Percentiles rank a stretch among this genome's conserved stretches.
phyloP scores from a whole-genome alignment of 345 rosid species.

The Mangifera indica region DNA sequence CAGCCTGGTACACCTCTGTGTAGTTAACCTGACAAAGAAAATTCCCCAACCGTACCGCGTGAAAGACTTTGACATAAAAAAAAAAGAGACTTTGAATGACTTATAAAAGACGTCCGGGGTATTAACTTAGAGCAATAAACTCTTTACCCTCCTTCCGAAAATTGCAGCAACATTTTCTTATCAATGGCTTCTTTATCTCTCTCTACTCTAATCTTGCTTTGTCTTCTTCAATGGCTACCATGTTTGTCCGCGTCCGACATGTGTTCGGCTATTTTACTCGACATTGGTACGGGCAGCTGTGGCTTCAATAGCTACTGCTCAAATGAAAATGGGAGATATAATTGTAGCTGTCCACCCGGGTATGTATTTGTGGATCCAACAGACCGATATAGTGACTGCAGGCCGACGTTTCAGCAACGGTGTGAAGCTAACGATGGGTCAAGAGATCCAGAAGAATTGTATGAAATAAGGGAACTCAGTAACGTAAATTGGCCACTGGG shows the following conservation, averaged over 20 bases:
- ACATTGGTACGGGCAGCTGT: conserved; percentile 21
- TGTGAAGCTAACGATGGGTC: conserved; percentile 19
- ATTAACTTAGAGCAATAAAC: background rate
- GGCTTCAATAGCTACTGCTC: conserved; percentile 32
- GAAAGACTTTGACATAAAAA: too few species aligned
- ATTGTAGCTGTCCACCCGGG: conserved; percentile 26
- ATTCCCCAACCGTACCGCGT: too few species aligned
- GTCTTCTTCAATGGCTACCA: background rate
- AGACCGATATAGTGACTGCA: conserved; percentile 14
- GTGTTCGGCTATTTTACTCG: background rate
- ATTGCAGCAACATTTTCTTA: background rate
- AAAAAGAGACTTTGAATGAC: too few species aligned
- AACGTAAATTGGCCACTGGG: conserved; percentile 8
- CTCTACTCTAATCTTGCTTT: conserved; percentile 4
- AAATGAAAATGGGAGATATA: conserved; percentile 13
- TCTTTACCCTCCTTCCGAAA: background rate
- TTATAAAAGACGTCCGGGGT: too few species aligned
- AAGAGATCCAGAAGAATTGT: conserved; percentile 20
- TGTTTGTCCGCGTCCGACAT: conserved; percentile 13
- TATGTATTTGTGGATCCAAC: conserved; percentile 18
- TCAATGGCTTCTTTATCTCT: conserved; percentile 11
- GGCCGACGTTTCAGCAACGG: conserved; percentile 11
- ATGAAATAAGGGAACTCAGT: background rate
- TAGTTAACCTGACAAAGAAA: too few species aligned
- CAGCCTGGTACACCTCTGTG: too few species aligned